Base-by-base conservation (phyloP, 441 rosid genomes). In the Raphanus hybrid region DNA sequence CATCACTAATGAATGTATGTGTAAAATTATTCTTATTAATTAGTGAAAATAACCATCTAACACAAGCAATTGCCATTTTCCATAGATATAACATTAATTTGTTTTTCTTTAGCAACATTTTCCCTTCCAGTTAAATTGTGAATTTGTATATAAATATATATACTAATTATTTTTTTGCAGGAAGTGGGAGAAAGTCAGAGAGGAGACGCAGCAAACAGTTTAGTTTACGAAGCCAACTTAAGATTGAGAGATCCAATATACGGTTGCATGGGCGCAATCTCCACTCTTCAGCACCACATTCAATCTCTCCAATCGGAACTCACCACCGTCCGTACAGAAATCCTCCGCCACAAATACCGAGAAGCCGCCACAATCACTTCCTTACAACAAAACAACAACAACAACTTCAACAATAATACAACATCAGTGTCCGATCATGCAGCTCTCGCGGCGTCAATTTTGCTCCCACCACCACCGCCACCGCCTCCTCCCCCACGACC, bases 201-300 rank as follows among this genome's bases (percentile, higher is more conserved):
- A 84, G 90, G 83, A 18, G 96, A 91, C 69, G 88, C 92, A 2
- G 94, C 92, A 15, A 89, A 91, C 68, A 88, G 96, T 82, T 85
- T 89, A 23, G 91, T 89, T 9, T 89, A 86, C 74, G 96, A 91
- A 77, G 96, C 96, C 12, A 91, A 89, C 82, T 73, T 89, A 69
- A 82, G 96, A 85, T 79, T 91, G 2, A 82, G 89, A 81, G 96
- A 91, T 83, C 92, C 96, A 12, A 87, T 91, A 27, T 91, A 86
- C 29, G 96, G 96, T 2, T 88, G 92, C 88, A 85, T 91, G 89
- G 96, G 96, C 3, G 92, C 89, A 64, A 89, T 91, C 72, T 87
- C 90, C 20, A 78, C 89, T 78, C 86, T 91, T 71, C 97, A 91
- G 50, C 92, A 89, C 78, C 91, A 88, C 76, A 71, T 91, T 73